Percentiles rank a stretch among this genome's conserved stretches.
phyloP scores from a whole-genome alignment of 2,329 filamentous ascomycete genomes.

The Venturia pyrina region DNA sequence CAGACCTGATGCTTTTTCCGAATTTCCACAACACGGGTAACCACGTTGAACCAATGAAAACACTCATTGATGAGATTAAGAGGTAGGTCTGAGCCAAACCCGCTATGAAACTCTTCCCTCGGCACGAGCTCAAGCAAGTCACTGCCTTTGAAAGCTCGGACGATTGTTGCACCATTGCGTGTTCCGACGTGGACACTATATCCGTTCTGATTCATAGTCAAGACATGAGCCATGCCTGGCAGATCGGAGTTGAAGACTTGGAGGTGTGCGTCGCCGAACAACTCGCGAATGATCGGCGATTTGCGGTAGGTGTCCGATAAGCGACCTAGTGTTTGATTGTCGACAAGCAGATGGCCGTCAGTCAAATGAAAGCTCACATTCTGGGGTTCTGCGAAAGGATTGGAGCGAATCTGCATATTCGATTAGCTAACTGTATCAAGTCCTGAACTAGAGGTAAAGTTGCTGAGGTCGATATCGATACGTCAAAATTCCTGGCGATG shows the following conservation, averaged over 20 bases:
- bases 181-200: conserved; percentile 48
- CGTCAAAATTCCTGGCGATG: too few species aligned
- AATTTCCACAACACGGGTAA: conserved; percentile 40
- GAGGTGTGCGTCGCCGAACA: conserved; percentile 36
- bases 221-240: conserved; percentile 43
- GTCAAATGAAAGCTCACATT: too few species aligned
- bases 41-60: conserved; percentile 50
- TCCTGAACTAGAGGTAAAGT: too few species aligned
- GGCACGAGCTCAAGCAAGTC: conserved; percentile 29
- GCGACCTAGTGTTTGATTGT: too few species aligned
- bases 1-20: conserved; percentile 35
- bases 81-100: conserved; percentile 39
- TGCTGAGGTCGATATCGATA: too few species aligned
- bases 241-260: conserved; percentile 43
- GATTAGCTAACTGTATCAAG: too few species aligned
- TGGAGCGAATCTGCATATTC: too few species aligned
- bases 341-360: too few species aligned
- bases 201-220: conserved; percentile 27
- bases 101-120: conserved; percentile 18
- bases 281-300: too few species aligned
- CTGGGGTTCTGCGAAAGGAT: too few species aligned
- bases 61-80: conserved; percentile 39
- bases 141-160: conserved; percentile 29
- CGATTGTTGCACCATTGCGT: conserved; percentile 27
- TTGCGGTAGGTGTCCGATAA: too few species aligned